A percentile compares a stretch with the other conserved stretches of the same genome.
Evolutionary conservation across 2,329 filamentous ascomycete genomes (phyloP).

Genomic region (Aureobasidium sp.): DNA sequence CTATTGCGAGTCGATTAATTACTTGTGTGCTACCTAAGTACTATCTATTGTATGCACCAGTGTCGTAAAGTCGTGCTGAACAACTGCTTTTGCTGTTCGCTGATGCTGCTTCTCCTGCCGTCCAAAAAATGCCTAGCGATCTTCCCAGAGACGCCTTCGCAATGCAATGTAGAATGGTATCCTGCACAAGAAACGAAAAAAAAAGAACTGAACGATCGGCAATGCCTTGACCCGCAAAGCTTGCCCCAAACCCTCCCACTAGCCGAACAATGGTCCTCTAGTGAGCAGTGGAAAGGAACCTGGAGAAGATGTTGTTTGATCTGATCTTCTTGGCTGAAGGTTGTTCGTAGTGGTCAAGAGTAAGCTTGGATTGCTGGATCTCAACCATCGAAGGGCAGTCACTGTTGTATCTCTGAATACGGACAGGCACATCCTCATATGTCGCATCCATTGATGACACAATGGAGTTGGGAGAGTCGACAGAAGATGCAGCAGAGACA

Average conservation of each 20-base stretch:
- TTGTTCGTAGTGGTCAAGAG: conserved; percentile 25
- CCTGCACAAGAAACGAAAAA: conserved; percentile 10
- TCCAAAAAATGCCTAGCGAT: neutral
- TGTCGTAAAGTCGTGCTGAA: conserved; percentile 11
- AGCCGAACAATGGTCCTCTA: neutral
- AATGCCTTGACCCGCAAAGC: conserved; percentile 16
- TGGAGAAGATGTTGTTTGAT: conserved; percentile 31
- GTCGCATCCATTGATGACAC: conserved; percentile 25
- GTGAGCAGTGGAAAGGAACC: conserved; percentile 30
- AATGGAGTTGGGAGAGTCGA: conserved; percentile 30
- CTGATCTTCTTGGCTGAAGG: conserved; percentile 32
- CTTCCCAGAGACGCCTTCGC: conserved; percentile 11
- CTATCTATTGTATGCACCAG: conserved; percentile 14
- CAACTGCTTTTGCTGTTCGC: neutral
- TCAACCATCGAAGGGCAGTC: conserved; percentile 39
- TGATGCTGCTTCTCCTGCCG: neutral
- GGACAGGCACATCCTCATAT: conserved; percentile 25
- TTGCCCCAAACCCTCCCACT: neutral
- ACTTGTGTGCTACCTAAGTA: conserved; percentile 11
- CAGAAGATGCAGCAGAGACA: conserved; percentile 30
- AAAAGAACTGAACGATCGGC: neutral
- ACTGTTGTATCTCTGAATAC: conserved; percentile 36
- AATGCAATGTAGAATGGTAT: conserved; percentile 15
- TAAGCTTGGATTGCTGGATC: conserved; percentile 26
- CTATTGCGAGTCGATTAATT: conserved; percentile 10